Conservation (phyloP, 371 early-diverging fungal species). For the Parasitella parasitica region DNA sequence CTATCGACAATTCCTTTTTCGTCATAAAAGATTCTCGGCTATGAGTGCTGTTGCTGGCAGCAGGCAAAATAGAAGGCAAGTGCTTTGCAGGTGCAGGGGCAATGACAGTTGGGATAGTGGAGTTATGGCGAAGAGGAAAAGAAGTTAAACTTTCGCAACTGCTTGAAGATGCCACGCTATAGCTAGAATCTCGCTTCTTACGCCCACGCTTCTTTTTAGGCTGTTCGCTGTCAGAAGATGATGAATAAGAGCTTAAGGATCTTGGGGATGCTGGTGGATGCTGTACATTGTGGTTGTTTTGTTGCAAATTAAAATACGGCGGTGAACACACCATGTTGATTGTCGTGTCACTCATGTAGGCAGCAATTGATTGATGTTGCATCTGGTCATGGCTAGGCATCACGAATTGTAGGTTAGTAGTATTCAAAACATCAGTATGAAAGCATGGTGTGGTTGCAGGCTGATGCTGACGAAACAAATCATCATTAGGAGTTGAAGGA, state of each 20-base stretch:
- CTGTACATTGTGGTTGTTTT: background rate
- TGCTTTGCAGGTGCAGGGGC: slow-evolving; percentile 2
- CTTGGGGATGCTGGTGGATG: slow-evolving; percentile 6
- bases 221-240: slow-evolving; percentile 23
- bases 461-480: background rate
- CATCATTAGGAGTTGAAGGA: background rate
- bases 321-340: background rate
- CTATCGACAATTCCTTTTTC: background rate
- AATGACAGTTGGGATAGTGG: slow-evolving; percentile 15
- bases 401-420: background rate
- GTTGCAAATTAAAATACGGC: background rate
- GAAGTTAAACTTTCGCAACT: background rate
- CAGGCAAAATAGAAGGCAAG: slow-evolving; percentile 2
- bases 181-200: slow-evolving; percentile 19
- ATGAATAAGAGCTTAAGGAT: background rate
- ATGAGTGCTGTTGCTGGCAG: background rate
- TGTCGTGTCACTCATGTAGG: background rate
- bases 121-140: background rate
- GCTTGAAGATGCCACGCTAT: background rate
- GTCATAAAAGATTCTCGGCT: background rate
- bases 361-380: background rate
- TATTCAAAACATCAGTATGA: background rate
- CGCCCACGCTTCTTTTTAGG: slow-evolving; percentile 26
- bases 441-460: background rate
- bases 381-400: background rate